A percentile compares a stretch with the other conserved stretches of the same genome.
These are phyloP conservation scores for Astrothelium macrocarpum DNA, from an alignment of 495 filamentous ascomycete species.

Conservation along the genomic window DNA sequence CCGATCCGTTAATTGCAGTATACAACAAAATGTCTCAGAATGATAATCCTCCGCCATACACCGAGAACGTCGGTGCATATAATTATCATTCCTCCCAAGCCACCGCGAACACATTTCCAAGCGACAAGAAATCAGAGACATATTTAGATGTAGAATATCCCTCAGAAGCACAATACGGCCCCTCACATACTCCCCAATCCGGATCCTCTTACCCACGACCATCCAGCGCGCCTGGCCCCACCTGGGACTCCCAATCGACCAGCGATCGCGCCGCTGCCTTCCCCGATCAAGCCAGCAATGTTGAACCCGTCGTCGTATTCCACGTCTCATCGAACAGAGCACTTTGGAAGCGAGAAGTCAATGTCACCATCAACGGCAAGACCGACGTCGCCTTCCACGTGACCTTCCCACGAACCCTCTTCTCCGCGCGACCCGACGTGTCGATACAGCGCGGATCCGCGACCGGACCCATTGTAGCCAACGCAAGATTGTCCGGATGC, in stretches of 20 bases:
- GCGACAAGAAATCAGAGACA: background rate
- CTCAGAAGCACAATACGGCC: background rate
- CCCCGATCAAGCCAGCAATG: background rate
- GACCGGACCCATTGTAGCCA: background rate
- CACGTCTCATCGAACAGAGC: background rate
- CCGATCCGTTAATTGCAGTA: too few relatives aligned
- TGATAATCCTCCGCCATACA: background rate
- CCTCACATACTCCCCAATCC: background rate
- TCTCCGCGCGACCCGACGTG: background rate
- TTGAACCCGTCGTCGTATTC: background rate
- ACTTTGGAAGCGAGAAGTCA: background rate
- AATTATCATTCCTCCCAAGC: background rate
- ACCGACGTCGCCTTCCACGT: slow-evolving; percentile 4
- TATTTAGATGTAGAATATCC: background rate
- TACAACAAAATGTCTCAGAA: background rate
- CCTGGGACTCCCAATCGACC: background rate
- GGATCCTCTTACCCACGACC: background rate
- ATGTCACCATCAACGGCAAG: slow-evolving; percentile 4
- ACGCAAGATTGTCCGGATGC: too few relatives aligned
- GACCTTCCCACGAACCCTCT: background rate
- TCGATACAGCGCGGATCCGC: background rate
- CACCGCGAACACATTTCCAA: background rate
- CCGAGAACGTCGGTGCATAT: background rate
- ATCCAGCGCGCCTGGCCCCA: background rate
- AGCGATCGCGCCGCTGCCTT: background rate